Base-by-base conservation (phyloP, 768 basidiomycete genomes). In the Floccularia luteovirens region DNA sequence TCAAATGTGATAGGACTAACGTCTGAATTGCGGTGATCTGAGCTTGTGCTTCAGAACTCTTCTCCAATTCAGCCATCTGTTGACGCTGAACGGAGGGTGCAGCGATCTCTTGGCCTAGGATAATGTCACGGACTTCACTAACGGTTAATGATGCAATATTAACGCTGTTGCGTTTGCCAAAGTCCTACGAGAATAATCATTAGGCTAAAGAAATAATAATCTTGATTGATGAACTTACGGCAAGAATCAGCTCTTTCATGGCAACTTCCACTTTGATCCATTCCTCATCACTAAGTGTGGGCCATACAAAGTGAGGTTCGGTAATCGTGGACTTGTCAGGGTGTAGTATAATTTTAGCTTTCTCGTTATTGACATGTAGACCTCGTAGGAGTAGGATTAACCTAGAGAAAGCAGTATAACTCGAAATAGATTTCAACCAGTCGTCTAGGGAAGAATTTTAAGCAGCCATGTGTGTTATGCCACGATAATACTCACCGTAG, bases 201-300 rank as follows among this genome's bases (percentile, higher is more conserved):
- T 43, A 21, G 28, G 23, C 31, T 24, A 20, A 22, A 20, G 42
- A 61, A 34, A 34, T 19, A 19, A 8, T 7, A 22, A 5, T 3
- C 16, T 22, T 11, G 10, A 30, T n/a, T 16, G 21, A 16, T 14
- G 4, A 21, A 61, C 79, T 43, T 52, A 85, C 82, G 42, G 86
- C 87, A 31, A 91, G 67, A 56, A 99, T 98, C 38, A 99, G 77
- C 49, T 98, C 96, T 61, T 96, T 98, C 73, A 99, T 82, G 0
- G 96, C 94, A 32, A 99, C 88, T 67, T 99, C 96, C 34, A 97
- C 94, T 61, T 94, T 92, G 63, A 99, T 94, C 94, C 94, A 98
- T 52, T 96, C 92, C 49, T 96, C 91, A 50, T 96, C 93, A 22
- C 67, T 67, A 42, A 98, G 69, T 1, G 90, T 83, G 7, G 94